phyloP scores from a whole-genome alignment of 768 basidiomycete species.

The Naganishia randhawae region DNA sequence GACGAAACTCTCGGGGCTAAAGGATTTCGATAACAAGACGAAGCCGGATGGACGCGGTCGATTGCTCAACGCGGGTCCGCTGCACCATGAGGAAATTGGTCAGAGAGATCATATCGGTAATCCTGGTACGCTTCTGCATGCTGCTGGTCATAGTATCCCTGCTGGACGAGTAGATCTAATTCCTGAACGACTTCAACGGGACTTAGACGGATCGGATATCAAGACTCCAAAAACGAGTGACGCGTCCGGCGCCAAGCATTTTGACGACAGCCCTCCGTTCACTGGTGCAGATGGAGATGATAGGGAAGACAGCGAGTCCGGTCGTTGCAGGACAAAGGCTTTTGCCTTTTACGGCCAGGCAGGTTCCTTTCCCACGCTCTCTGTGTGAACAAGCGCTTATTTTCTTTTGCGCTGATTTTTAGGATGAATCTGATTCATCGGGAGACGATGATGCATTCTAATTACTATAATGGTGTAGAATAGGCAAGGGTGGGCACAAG shows the following conservation, averaged over 20 bases:
- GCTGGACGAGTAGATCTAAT: slow-evolving; percentile 1
- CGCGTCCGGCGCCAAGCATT: background rate
- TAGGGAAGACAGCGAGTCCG: slow-evolving; percentile 15
- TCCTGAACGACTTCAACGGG: background rate
- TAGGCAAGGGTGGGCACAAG: background rate
- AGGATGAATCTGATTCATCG: slow-evolving; percentile 19
- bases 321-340: slow-evolving; percentile 39
- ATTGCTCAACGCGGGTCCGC: background rate
- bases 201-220: slow-evolving; percentile 2
- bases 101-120: slow-evolving; percentile 19
- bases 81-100: background rate
- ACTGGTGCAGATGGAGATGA: slow-evolving; percentile 6
- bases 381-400: background rate
- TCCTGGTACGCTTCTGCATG: slow-evolving; percentile 1
- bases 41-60: background rate
- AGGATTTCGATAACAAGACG: background rate
- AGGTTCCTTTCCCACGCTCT: slow-evolving; percentile 23
- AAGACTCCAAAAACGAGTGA: slow-evolving; percentile 1
- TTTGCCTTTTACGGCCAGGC: slow-evolving; percentile 51
- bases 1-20: slow-evolving; percentile 4
- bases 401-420: background rate
- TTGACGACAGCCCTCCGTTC: background rate
- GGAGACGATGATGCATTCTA: slow-evolving; percentile 7
- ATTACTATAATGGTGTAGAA: background rate
- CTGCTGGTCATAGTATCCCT: slow-evolving; percentile 14